Percentiles rank a stretch among this genome's conserved stretches.
These are phyloP conservation scores for Yarrowia deformans DNA, from an alignment of 805 yeast genomes.

Conservation along the genomic window DNA sequence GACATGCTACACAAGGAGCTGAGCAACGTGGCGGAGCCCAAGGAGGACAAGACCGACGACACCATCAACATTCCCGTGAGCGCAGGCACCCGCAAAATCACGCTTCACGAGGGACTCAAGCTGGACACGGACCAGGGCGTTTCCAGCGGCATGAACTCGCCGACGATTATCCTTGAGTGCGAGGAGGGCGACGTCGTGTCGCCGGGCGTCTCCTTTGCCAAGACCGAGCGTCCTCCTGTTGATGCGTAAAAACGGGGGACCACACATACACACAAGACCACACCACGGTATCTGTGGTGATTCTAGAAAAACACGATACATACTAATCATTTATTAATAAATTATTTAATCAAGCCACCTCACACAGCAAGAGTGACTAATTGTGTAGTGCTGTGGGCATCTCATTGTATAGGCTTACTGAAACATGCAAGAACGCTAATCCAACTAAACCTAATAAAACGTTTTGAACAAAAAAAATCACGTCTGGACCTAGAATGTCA, in stretches of 20 bases:
- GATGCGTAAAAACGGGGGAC: no score
- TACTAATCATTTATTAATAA: conserved; percentile 19
- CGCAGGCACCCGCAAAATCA: conserved; percentile 27
- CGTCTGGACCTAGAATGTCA: no score
- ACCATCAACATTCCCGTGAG: conserved; percentile 2
- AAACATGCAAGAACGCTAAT: no score
- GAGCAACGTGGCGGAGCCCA: conserved; percentile 26
- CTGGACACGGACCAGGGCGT: conserved; percentile 38
- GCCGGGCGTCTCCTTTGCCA: conserved; percentile 5
- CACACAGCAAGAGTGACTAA: no score
- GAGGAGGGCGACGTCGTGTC: conserved; percentile 23
- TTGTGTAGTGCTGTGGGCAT: no score
- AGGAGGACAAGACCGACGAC: conserved; percentile 32
- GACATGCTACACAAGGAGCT: conserved; percentile 14
- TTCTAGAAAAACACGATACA: conserved; percentile 10
- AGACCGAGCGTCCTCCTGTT: conserved; percentile 27
- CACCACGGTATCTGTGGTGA: not conserved
- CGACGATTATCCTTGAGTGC: conserved; percentile 45
- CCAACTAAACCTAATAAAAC: no score
- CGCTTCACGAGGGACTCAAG: conserved; percentile 34
- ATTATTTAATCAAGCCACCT: no score
- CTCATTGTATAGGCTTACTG: no score
- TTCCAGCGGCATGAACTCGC: conserved; percentile 41
- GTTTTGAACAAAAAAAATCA: no score
- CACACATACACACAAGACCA: no score